Evolutionary conservation across 345 rosid species (phyloP).

Genomic region (Firmiana major): DNA sequence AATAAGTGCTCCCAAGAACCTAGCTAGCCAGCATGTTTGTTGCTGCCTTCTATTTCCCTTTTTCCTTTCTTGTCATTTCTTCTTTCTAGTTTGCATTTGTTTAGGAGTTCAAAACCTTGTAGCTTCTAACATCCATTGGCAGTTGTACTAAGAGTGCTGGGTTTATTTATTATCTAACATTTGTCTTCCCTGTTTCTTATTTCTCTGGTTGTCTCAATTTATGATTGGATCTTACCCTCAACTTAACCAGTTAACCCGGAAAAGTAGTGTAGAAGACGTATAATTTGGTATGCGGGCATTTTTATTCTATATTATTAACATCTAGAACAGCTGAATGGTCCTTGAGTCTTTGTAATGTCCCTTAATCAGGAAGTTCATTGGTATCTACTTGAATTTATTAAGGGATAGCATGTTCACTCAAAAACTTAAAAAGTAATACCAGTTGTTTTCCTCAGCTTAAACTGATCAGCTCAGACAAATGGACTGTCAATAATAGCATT

Average conservation of each 20-base stretch:
- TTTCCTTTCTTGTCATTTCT: slow-evolving; percentile 17
- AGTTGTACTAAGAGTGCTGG: slow-evolving; percentile 28
- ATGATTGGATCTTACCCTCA: slow-evolving; percentile 6
- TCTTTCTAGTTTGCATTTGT: slow-evolving; percentile 19
- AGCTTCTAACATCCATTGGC: slow-evolving; percentile 27
- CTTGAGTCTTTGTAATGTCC: not conserved
- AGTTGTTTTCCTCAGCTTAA: not conserved
- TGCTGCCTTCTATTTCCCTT: slow-evolving; percentile 30
- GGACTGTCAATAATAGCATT: not conserved
- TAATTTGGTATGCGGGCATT: slow-evolving; percentile 17
- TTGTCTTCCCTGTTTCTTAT: slow-evolving; percentile 7
- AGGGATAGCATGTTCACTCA: not conserved
- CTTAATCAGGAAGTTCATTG: slow-evolving; percentile 6
- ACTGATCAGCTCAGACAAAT: not conserved
- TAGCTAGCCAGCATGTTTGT: slow-evolving; percentile 42
- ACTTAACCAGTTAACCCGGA: slow-evolving; percentile 9
- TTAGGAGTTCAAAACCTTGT: slow-evolving; percentile 28
- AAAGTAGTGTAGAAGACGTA: not conserved
- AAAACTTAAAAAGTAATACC: not conserved
- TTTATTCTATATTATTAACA: not conserved
- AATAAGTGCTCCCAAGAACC: slow-evolving; percentile 49
- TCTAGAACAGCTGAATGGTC: slow-evolving; percentile 1
- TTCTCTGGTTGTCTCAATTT: slow-evolving; percentile 11
- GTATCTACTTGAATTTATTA: not conserved
- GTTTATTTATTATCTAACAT: not conserved